Percentiles rank a stretch among this genome's conserved stretches.
Evolutionary conservation across 139 green algal species (phyloP).

Genomic region (Pleodorina starrii): DNA sequence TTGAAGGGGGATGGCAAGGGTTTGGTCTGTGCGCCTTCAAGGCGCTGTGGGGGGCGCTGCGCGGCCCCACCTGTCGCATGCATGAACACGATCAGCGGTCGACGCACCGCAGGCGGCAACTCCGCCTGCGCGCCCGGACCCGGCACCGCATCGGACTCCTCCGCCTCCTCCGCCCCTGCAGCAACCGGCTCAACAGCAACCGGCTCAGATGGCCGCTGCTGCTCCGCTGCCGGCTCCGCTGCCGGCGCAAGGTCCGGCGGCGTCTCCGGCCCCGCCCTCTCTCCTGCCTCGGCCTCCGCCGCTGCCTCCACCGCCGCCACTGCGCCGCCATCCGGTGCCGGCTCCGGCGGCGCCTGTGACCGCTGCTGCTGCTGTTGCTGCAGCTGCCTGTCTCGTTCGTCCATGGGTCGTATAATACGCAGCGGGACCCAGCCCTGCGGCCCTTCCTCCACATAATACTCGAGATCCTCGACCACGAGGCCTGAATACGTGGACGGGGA

Average conservation of each 20-base stretch:
- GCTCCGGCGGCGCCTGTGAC: not conserved
- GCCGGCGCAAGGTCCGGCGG: not conserved
- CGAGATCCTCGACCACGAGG: conserved; percentile 55
- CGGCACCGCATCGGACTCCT: not conserved
- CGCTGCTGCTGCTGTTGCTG: not conserved
- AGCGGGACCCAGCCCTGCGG: conserved; percentile 74
- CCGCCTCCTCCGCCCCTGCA: not conserved
- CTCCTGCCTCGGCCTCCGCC: not conserved
- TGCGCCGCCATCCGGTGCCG: not conserved
- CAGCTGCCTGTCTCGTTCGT: not conserved
- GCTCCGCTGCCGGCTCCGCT: not conserved
- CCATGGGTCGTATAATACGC: conserved; percentile 45
- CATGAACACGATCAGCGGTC: conserved; percentile 48
- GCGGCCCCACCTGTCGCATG: conserved; percentile 63
- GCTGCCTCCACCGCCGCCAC: not conserved
- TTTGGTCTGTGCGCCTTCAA: no score
- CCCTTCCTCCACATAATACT: conserved; percentile 48
- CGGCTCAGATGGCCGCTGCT: not conserved
- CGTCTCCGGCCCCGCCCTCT: no score
- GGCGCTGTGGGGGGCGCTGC: no score
- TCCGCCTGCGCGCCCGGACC: no score
- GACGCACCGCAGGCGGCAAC: not conserved
- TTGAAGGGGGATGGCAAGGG: no score
- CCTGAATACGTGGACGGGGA: conserved; percentile 1
- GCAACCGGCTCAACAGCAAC: not conserved